Conservation (phyloP, 2,329 filamentous ascomycete species). For the Penicillium sp. region DNA sequence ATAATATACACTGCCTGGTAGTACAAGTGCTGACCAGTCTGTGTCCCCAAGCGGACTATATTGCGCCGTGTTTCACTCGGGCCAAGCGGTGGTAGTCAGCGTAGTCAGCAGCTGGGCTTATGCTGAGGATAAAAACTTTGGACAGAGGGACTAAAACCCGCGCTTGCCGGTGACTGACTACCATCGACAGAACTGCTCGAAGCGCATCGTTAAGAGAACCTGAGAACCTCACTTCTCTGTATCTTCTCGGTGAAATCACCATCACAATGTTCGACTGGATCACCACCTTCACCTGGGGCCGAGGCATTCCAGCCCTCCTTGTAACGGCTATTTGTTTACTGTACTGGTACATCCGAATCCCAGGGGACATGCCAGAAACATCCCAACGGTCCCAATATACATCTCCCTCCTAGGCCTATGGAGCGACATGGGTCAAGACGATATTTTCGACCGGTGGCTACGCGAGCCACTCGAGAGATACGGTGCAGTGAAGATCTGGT, state of each 20-base stretch:
- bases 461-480: conserved; percentile 24
- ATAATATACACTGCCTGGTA: background rate
- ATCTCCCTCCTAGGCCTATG: conserved; percentile 24
- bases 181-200: background rate
- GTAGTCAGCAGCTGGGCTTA: background rate
- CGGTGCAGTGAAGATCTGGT: conserved; percentile 48
- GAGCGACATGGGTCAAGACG: conserved; percentile 24
- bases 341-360: conserved; percentile 23
- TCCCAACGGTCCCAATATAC: conserved; percentile 24
- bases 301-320: conserved; percentile 2
- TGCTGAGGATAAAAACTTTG: background rate
- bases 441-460: conserved; percentile 25
- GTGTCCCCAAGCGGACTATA: background rate
- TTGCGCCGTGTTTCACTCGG: background rate
- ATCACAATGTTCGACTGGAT: conserved; percentile 8
- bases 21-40: background rate
- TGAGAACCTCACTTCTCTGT: background rate
- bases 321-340: conserved; percentile 9
- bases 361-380: conserved; percentile 16
- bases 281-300: conserved; percentile 1
- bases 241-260: background rate
- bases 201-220: background rate
- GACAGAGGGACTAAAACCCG: background rate
- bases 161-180: background rate
- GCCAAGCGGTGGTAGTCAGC: conserved; percentile 12